phyloP scores from a whole-genome alignment of 2,329 filamentous ascomycete species.

The Penicillium sp. region DNA sequence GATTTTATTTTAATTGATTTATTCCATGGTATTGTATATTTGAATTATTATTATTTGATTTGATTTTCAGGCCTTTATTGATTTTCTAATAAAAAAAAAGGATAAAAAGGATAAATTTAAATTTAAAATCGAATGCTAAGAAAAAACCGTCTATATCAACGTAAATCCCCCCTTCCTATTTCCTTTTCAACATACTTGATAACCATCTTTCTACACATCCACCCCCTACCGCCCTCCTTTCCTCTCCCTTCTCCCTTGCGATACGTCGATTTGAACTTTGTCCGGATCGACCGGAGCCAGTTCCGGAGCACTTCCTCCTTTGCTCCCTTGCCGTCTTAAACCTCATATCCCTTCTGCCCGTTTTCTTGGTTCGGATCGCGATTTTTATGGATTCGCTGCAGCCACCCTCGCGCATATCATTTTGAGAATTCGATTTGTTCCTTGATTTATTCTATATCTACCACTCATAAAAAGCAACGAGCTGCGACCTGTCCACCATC shows the following conservation, averaged over 20 bases:
- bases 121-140: constrained; percentile 10
- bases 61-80: constrained; percentile 1
- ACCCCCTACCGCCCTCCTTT: constrained; percentile 24
- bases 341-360: constrained; percentile 28
- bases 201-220: constrained; percentile 11
- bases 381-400: constrained; percentile 28
- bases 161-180: constrained; percentile 22
- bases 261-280: constrained; percentile 29
- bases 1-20: constrained; percentile 11
- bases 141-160: constrained; percentile 34
- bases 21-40: constrained; percentile 9
- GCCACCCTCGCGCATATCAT: constrained; percentile 28
- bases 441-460: constrained; percentile 1
- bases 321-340: constrained; percentile 26
- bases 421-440: constrained; percentile 11
- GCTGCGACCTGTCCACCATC: constrained; percentile 22
- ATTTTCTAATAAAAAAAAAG: constrained; percentile 5
- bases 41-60: constrained; percentile 2
- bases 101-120: not conserved
- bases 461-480: constrained; percentile 27
- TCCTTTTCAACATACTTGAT: constrained; percentile 18
- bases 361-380: constrained; percentile 27
- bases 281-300: constrained; percentile 28
- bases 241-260: constrained; percentile 38
- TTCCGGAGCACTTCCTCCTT: constrained; percentile 32